phyloP scores from a whole-genome alignment of 2,329 filamentous ascomycete species.

The Ceratocystis huliohia region DNA sequence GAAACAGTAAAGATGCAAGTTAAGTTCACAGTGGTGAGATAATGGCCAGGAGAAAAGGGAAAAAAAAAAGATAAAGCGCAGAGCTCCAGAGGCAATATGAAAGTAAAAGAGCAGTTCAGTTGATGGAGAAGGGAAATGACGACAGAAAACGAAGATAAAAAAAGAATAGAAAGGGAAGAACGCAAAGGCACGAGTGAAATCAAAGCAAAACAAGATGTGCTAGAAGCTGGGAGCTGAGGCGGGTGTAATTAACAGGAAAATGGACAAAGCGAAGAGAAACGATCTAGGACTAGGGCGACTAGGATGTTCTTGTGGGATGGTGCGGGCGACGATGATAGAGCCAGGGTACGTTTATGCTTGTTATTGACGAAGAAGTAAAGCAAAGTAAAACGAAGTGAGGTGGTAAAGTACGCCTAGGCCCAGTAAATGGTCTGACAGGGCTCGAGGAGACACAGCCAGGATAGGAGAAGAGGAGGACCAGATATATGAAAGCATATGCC shows the following conservation, averaged over 20 bases:
- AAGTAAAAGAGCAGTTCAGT: not conserved
- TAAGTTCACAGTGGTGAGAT: not conserved
- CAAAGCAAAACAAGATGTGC: slow-evolving; percentile 15
- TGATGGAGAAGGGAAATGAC: not conserved
- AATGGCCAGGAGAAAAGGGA: not conserved
- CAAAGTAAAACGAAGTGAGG: slow-evolving; percentile 1
- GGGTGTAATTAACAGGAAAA: slow-evolving; percentile 11
- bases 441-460: not conserved
- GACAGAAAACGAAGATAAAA: not conserved
- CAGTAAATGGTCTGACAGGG: not conserved
- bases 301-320: not conserved
- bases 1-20: slow-evolving; percentile 12
- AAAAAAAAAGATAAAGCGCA: not conserved
- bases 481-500: too few species aligned
- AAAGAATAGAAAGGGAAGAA: not conserved
- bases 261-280: slow-evolving; percentile 13
- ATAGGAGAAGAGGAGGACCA: too few species aligned
- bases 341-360: not conserved
- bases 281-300: not conserved
- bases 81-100: not conserved
- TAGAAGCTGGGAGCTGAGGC: slow-evolving; percentile 3
- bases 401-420: not conserved
- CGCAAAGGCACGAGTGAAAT: not conserved
- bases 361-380: not conserved
- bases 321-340: slow-evolving; percentile 11